Evolutionary conservation across 1,284 basidiomycete species (phyloP).

Genomic region (Malassezia caprae): DNA sequence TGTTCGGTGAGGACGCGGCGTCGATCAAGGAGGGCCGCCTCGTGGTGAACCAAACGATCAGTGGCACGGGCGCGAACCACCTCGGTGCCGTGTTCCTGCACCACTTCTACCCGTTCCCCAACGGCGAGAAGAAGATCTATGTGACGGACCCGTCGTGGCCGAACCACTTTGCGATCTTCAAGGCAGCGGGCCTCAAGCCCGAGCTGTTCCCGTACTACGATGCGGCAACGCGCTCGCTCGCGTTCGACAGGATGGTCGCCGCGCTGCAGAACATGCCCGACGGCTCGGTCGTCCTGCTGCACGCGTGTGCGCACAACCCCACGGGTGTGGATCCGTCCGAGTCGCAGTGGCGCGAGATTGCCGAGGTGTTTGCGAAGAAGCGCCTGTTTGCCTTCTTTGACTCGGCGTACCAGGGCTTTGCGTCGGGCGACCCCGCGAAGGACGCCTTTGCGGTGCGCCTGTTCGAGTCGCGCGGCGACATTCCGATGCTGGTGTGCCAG

Average conservation of each 20-base stretch:
- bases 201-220: slow-evolving; percentile 82
- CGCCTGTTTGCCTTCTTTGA: slow-evolving; percentile 87
- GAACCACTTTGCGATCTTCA: slow-evolving; percentile 82
- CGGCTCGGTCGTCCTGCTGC: slow-evolving; percentile 75
- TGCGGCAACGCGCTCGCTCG: slow-evolving; percentile 74
- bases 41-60: slow-evolving; percentile 59
- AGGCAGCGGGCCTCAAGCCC: slow-evolving; percentile 68
- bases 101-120: slow-evolving; percentile 60
- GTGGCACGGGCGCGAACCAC: slow-evolving; percentile 90
- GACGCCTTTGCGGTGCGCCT: slow-evolving; percentile 92
- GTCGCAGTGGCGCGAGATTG: slow-evolving; percentile 77
- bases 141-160: slow-evolving; percentile 90
- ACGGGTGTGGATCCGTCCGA: slow-evolving; percentile 82
- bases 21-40: slow-evolving; percentile 59
- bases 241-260: slow-evolving; percentile 64
- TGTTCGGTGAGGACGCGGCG: slow-evolving; percentile 65
- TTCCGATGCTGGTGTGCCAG: slow-evolving; percentile 82
- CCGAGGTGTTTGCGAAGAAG: slow-evolving; percentile 63
- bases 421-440: slow-evolving; percentile 71
- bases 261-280: slow-evolving; percentile 56
- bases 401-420: slow-evolving; percentile 85
- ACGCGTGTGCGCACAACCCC: slow-evolving; percentile 90
- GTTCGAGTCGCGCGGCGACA: slow-evolving; percentile 61
- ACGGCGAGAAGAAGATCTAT: slow-evolving; percentile 55
- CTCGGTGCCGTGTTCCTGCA: slow-evolving; percentile 79